A percentile compares a stretch with the other conserved stretches of the same genome.
Evolutionary conservation across 345 rosid species (phyloP).

Genomic region (Citrus sp.): DNA sequence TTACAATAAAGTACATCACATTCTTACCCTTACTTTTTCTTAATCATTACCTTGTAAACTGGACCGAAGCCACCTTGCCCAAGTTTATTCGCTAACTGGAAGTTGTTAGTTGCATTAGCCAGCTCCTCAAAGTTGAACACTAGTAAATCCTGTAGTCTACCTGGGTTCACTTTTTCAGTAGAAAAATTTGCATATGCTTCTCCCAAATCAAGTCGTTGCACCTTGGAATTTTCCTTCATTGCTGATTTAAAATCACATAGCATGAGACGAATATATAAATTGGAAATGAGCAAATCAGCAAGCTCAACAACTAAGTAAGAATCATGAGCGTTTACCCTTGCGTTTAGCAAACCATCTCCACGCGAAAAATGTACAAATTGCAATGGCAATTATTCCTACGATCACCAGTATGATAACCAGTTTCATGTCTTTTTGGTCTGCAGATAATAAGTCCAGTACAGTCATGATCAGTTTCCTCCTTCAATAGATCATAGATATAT

Average conservation of each 20-base stretch:
- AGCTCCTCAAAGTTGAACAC: slow-evolving; percentile 38
- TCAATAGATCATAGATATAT: too few relatives aligned
- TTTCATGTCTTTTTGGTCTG: slow-evolving; percentile 11
- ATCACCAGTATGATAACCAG: not conserved
- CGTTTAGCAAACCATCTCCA: slow-evolving; percentile 16
- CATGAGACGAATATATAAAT: not conserved
- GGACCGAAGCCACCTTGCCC: slow-evolving; percentile 28
- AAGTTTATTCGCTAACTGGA: slow-evolving; percentile 30
- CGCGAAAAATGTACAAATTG: slow-evolving; percentile 4
- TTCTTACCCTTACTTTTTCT: too few relatives aligned
- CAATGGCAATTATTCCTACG: slow-evolving; percentile 7
- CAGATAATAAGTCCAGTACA: not conserved
- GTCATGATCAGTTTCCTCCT: not conserved
- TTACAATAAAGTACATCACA: too few relatives aligned
- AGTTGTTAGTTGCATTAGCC: slow-evolving; percentile 5
- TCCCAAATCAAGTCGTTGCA: not conserved
- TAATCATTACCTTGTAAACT: slow-evolving; percentile 20
- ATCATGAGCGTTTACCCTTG: slow-evolving; percentile 11
- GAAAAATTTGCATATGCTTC: not conserved
- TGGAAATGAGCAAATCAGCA: not conserved
- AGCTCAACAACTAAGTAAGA: too few relatives aligned
- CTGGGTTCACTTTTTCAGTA: not conserved
- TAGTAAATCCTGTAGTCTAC: slow-evolving; percentile 21
- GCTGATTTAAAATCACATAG: not conserved
- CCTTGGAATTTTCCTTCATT: not conserved